Evolutionary conservation across 257 asterid species (phyloP), one percentile per base, ranked within the genome.

Genomic region (Mentha longifolia): DNA sequence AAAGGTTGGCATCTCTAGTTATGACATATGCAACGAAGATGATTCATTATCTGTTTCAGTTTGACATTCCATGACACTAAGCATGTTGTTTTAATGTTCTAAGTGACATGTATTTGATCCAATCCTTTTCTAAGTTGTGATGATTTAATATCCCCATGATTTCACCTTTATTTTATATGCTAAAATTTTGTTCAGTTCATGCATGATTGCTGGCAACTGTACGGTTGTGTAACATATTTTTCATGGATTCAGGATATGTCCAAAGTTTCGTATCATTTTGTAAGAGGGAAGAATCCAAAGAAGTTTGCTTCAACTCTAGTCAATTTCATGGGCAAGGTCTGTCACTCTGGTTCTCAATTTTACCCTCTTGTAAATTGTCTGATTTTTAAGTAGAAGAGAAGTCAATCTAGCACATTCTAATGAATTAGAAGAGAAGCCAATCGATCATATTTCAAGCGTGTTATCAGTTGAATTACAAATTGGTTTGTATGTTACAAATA

Each of bases 291-390:
- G 73, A 83, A 81, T 81, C 91, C 89, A 4, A 84, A 85, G 87
- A 88, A 89, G 78, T 91, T 94, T 83, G 97, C 96, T 66, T 84
- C 90, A 49, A 86, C 92, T 68, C 86, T 94, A 56, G 88, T 86
- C 75, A 85, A 84, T 88, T 94, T 94, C 88, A 86, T 86, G 96
- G 92, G 98, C 80, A 94, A 89, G 97, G 98, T 91, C 42, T 49
- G 84, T 62, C 54, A 74, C 54, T 9, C 72, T 35, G 41, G 30
- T 72, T 41, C 61, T 61, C 59, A 69, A 31, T 55, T 73, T 42
- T 37, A 51, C 68, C 35, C 35, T 67, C 52, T 15, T 46, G 47
- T 61, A 22, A 51, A 33, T 55, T 42, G 14, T 1, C 47, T 42
- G 4, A 42, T 35, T 35, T 7, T 42, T 7, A 42, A 8, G 12